Percentiles rank a stretch among this genome's conserved stretches.
Evolutionary conservation across 2,329 filamentous ascomycete species (phyloP).

Genomic region (Sarocladiaceae sp.): DNA sequence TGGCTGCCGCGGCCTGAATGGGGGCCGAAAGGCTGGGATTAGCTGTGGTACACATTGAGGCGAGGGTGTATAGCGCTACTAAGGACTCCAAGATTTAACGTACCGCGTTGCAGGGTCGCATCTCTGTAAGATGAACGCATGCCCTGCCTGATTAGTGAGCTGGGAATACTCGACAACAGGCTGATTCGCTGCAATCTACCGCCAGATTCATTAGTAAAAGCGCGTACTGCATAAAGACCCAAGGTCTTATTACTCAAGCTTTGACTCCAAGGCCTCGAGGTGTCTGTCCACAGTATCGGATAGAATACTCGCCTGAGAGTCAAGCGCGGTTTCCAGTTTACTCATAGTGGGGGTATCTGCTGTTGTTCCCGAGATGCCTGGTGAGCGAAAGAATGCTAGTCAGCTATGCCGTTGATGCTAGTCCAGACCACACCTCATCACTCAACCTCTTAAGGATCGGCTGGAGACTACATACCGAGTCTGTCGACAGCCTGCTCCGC

Average conservation of each 20-base stretch:
- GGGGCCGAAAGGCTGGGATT: background rate
- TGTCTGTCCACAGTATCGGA: background rate
- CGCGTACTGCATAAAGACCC: background rate
- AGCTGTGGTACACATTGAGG: background rate
- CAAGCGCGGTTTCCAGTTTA: background rate
- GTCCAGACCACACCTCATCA: too few species aligned
- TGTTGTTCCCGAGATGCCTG: background rate
- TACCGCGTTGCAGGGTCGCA: conserved; percentile 29
- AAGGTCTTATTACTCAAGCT: background rate
- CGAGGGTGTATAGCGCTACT: too few species aligned
- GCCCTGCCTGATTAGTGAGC: conserved; percentile 29
- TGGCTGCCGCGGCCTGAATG: conserved; percentile 7
- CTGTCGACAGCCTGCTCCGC: conserved; percentile 10
- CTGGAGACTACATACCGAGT: conserved; percentile 16
- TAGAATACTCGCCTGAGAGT: background rate
- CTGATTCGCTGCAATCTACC: conserved; percentile 30
- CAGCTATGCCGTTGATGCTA: background rate
- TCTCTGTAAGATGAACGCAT: conserved; percentile 30
- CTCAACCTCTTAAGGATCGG: too few species aligned
- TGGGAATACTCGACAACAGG: conserved; percentile 30
- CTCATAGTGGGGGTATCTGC: background rate
- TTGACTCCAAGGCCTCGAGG: background rate
- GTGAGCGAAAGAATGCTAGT: background rate
- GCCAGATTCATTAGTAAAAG: too few species aligned
- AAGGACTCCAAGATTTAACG: too few species aligned